These are phyloP conservation scores for Pinus albicaulis DNA, from an alignment of 75 land plant species.

Conservation along the genomic window DNA sequence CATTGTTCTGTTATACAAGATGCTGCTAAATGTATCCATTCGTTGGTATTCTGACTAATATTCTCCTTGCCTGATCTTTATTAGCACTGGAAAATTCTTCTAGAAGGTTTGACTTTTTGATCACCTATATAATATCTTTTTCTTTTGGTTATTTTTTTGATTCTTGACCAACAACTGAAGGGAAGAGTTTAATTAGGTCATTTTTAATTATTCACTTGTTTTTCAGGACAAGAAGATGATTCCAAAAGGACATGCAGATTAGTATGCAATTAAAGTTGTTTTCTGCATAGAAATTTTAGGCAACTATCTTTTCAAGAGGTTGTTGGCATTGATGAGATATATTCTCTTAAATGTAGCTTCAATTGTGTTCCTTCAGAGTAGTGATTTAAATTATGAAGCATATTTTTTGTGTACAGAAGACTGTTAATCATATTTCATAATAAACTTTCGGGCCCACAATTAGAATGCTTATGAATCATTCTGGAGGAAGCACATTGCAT, in stretches of 20 bases:
- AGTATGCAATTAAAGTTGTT: not conserved
- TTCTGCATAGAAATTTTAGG: not conserved
- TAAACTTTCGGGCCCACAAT: not conserved
- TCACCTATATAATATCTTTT: too few species aligned
- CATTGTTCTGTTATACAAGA: not conserved
- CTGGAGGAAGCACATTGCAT: not conserved
- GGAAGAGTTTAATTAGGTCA: not conserved
- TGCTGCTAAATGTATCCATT: not conserved
- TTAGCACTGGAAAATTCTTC: too few species aligned
- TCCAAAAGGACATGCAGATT: not conserved
- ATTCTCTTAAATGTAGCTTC: not conserved
- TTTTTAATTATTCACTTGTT: not conserved
- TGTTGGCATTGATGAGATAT: not conserved
- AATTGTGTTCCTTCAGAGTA: not conserved
- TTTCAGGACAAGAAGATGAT: not conserved
- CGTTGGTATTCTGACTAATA: not conserved
- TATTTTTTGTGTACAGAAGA: not conserved
- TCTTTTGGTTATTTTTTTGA: too few species aligned
- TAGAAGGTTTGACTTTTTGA: too few species aligned
- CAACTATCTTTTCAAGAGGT: not conserved
- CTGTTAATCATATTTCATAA: not conserved
- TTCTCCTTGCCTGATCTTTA: too few species aligned
- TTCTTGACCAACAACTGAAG: too few species aligned
- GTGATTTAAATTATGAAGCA: not conserved
- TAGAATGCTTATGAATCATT: not conserved